Percentiles rank a stretch among this genome's conserved stretches.
These are phyloP conservation scores for Sphagnurus paluster DNA, from an alignment of 1,284 basidiomycete species.

Conservation along the genomic window DNA sequence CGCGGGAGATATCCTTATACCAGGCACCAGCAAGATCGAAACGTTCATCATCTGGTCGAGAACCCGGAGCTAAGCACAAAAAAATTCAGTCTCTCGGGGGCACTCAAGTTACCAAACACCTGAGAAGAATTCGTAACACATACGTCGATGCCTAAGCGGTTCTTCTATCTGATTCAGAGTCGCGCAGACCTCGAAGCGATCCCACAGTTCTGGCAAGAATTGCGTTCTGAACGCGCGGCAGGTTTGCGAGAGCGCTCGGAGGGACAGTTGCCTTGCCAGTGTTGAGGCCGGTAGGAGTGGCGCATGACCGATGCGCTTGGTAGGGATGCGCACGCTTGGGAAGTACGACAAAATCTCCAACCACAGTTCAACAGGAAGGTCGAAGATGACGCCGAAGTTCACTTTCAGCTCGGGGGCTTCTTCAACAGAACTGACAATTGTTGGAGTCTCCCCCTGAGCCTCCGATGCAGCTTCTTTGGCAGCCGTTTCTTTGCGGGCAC, in stretches of 20 bases:
- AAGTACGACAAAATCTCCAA: constrained; percentile 17
- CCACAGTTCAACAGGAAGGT: constrained; percentile 16
- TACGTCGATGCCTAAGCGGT: neutral
- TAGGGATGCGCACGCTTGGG: constrained; percentile 7
- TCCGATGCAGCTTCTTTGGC: too few relatives aligned
- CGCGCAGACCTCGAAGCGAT: constrained; percentile 27
- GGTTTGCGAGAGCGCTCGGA: constrained; percentile 33
- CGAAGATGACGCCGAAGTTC: too few relatives aligned
- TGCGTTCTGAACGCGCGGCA: constrained; percentile 24
- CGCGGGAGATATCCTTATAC: constrained; percentile 16
- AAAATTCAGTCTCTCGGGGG: neutral
- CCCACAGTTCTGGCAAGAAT: constrained; percentile 28
- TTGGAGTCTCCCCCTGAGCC: too few relatives aligned
- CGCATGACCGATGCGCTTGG: neutral
- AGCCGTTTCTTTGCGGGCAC: too few relatives aligned
- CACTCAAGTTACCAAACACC: too few relatives aligned
- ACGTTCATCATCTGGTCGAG: constrained; percentile 1
- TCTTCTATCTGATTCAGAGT: constrained; percentile 9
- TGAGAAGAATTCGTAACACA: too few relatives aligned
- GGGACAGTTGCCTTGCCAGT: constrained; percentile 21
- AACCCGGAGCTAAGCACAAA: neutral
- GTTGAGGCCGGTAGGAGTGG: constrained; percentile 16
- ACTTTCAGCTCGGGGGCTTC: too few relatives aligned
- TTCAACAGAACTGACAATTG: too few relatives aligned
- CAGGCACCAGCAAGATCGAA: constrained; percentile 11